phyloP scores from a whole-genome alignment of 164 flowering plant species.

The Tetracentron sinense region DNA sequence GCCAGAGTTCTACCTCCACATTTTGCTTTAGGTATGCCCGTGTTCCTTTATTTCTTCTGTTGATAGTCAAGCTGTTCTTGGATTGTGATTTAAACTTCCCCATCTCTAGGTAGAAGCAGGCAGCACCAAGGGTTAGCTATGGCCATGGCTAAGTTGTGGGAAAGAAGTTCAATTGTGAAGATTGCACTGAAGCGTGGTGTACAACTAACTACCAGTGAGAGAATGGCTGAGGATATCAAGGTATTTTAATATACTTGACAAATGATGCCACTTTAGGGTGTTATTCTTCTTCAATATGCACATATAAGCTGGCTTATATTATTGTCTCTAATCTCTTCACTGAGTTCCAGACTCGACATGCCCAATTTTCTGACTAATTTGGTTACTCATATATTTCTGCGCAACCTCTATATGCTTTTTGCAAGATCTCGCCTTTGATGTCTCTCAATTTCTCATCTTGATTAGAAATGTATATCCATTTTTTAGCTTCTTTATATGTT shows the following conservation, averaged over 20 bases:
- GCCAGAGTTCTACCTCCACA: conserved; percentile 87
- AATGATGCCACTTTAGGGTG: not conserved
- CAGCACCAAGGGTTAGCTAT: conserved; percentile 85
- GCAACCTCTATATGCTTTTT: not conserved
- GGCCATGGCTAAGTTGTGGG: conserved; percentile 91
- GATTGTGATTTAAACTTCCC: conserved; percentile 4
- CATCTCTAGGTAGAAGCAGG: conserved; percentile 74
- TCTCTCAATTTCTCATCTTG: not conserved
- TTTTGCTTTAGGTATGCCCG: conserved; percentile 77
- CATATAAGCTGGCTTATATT: not conserved
- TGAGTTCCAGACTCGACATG: not conserved
- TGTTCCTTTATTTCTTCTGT: not conserved
- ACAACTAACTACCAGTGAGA: conserved; percentile 78
- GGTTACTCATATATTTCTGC: not conserved
- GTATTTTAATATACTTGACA: conserved; percentile 26
- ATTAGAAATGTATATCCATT: not conserved
- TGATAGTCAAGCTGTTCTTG: not conserved
- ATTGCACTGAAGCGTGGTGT: conserved; percentile 94
- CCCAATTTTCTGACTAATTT: not conserved
- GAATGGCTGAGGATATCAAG: conserved; percentile 96
- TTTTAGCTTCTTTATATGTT: not conserved
- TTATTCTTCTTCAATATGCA: conserved; percentile 6
- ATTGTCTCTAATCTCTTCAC: not conserved
- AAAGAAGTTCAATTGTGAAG: conserved; percentile 75
- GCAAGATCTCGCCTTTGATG: not conserved